Conservation (phyloP, 305 asterid genomes). For the Rubia peregrina region DNA sequence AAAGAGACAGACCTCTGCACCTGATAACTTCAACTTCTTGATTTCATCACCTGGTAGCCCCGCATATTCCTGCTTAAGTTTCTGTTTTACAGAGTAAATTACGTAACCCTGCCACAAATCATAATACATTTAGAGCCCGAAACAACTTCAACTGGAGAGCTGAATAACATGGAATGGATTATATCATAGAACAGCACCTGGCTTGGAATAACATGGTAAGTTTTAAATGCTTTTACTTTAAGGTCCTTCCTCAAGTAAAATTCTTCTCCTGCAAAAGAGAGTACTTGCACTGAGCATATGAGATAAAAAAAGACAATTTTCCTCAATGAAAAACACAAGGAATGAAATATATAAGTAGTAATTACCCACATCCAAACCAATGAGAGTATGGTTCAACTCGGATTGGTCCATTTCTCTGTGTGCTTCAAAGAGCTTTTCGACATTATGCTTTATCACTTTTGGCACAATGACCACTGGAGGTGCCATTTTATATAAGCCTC, state of each 20-base stretch:
- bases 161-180: background rate
- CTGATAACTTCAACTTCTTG: conserved; percentile 64
- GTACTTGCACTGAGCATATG: conserved; percentile 9
- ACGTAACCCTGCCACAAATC: conserved; percentile 58
- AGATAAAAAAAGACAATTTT: background rate
- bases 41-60: conserved; percentile 67
- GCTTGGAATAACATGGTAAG: conserved; percentile 84
- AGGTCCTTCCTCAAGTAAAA: conserved; percentile 61
- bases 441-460: conserved; percentile 57
- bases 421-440: conserved; percentile 85
- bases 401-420: conserved; percentile 94
- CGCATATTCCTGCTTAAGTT: conserved; percentile 66
- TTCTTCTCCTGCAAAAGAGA: conserved; percentile 67
- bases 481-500: conserved; percentile 70
- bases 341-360: conserved; percentile 16
- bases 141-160: background rate
- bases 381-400: conserved; percentile 65
- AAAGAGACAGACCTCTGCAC: conserved; percentile 60
- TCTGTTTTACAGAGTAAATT: conserved; percentile 70
- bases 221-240: conserved; percentile 77
- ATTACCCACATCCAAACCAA: conserved; percentile 92
- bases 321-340: conserved; percentile 3
- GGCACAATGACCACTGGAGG: conserved; percentile 95
- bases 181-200: conserved; percentile 45
- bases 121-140: conserved; percentile 14